These are phyloP conservation scores for Xylaria sp. DNA, from an alignment of 2,329 filamentous ascomycete genomes.

Conservation along the genomic window DNA sequence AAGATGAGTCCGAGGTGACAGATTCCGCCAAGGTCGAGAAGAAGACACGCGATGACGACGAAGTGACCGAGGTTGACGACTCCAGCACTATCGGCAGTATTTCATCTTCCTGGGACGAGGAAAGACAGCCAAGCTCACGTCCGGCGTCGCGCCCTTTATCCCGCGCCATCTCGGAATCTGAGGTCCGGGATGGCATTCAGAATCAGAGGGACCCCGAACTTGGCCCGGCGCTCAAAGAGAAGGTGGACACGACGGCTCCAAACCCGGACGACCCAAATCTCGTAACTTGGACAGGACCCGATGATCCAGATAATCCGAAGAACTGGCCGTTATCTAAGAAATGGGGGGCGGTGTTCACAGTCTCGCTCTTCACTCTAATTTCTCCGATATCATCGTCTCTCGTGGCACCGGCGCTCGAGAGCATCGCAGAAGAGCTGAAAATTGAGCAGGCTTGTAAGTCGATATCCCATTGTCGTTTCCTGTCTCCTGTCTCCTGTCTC, in stretches of 20 bases:
- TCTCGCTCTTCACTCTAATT: conserved; percentile 65
- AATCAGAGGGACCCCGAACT: conserved; percentile 46
- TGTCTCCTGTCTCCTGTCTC: no score
- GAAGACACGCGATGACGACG: conserved; percentile 8
- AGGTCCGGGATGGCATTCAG: conserved; percentile 48
- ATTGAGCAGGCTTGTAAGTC: conserved; percentile 49
- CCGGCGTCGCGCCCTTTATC: conserved; percentile 34
- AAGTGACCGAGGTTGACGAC: conserved; percentile 18
- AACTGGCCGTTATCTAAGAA: conserved; percentile 63
- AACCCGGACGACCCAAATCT: conserved; percentile 47
- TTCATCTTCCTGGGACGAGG: conserved; percentile 12
- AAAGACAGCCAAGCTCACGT: not conserved
- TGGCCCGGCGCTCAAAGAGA: conserved; percentile 33
- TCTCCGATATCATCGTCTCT: conserved; percentile 65
- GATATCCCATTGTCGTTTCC: not conserved
- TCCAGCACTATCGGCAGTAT: conserved; percentile 5
- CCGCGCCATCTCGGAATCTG: conserved; percentile 43
- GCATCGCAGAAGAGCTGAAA: conserved; percentile 59
- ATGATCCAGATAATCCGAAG: conserved; percentile 57
- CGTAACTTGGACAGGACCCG: conserved; percentile 57
- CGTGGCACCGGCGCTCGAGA: conserved; percentile 56
- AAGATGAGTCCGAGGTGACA: not conserved
- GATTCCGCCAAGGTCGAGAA: conserved; percentile 18
- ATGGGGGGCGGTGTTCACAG: conserved; percentile 61
- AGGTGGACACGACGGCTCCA: conserved; percentile 34